phyloP scores from a whole-genome alignment of 148 eudicot genomes.

The Amaranthus palmeri region DNA sequence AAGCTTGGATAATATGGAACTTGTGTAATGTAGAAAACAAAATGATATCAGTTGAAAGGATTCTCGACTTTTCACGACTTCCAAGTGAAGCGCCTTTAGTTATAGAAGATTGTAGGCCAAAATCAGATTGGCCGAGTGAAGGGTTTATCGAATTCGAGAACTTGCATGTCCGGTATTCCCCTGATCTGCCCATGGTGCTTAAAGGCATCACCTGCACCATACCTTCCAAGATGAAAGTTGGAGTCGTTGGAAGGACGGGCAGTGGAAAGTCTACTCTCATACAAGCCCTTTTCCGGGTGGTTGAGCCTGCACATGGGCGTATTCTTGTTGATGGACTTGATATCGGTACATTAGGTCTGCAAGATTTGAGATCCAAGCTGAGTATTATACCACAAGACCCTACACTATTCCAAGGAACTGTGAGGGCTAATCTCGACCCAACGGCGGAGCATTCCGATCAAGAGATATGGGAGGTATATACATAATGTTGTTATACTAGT shows the following conservation, averaged over 20 bases:
- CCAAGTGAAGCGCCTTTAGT: slow-evolving; percentile 76
- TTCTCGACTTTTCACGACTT: slow-evolving; percentile 56
- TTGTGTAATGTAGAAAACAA: slow-evolving; percentile 92
- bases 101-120: slow-evolving; percentile 52
- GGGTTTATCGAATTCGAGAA: slow-evolving; percentile 58
- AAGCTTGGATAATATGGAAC: slow-evolving; percentile 98
- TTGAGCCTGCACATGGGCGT: slow-evolving; percentile 66
- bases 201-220: slow-evolving; percentile 72
- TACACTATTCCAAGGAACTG: slow-evolving; percentile 76
- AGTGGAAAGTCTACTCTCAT: slow-evolving; percentile 94
- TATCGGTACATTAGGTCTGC: slow-evolving; percentile 58
- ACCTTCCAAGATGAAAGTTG: slow-evolving; percentile 65
- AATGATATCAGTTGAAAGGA: slow-evolving; percentile 89
- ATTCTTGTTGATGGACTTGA: slow-evolving; percentile 77
- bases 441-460: slow-evolving; percentile 56
- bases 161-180: slow-evolving; percentile 65
- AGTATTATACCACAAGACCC: slow-evolving; percentile 98
- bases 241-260: slow-evolving; percentile 85
- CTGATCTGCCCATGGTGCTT: slow-evolving; percentile 65
- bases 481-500: background rate
- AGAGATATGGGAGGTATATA: slow-evolving; percentile 76
- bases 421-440: slow-evolving; percentile 81
- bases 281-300: slow-evolving; percentile 88
- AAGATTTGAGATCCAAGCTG: slow-evolving; percentile 73
- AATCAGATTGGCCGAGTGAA: slow-evolving; percentile 62